Evolutionary conservation across 2,329 filamentous ascomycete species (phyloP).

Genomic region (Stylonectria norvegica): DNA sequence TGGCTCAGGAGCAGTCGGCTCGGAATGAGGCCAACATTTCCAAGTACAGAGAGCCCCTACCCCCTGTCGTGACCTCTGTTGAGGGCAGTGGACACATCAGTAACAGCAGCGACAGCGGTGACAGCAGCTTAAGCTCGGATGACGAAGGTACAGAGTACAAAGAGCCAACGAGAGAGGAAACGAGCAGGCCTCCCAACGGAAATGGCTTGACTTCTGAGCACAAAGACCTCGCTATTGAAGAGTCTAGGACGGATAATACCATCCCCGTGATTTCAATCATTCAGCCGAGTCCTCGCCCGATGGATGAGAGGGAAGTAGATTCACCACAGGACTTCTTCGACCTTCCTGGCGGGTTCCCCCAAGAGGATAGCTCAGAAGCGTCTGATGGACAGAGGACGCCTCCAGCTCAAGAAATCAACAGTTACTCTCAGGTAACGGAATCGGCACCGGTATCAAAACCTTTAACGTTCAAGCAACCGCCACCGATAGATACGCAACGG

Average conservation of each 20-base stretch:
- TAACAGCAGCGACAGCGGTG: slow-evolving; percentile 60
- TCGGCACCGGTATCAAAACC: not conserved
- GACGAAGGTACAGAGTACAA: slow-evolving; percentile 27
- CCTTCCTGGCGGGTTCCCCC: slow-evolving; percentile 59
- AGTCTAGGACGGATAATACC: slow-evolving; percentile 6
- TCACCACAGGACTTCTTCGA: slow-evolving; percentile 40
- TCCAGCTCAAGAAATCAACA: slow-evolving; percentile 2
- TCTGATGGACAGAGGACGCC: slow-evolving; percentile 5
- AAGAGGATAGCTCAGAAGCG: slow-evolving; percentile 29
- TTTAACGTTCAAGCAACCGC: not conserved
- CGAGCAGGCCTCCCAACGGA: not conserved
- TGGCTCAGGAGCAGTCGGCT: slow-evolving; percentile 51
- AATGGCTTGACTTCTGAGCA: not conserved
- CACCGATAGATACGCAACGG: slow-evolving; percentile 12
- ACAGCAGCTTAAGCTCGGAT: slow-evolving; percentile 41
- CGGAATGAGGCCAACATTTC: slow-evolving; percentile 56
- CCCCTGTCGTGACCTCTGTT: slow-evolving; percentile 67
- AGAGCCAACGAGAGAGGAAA: not conserved
- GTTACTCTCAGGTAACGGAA: not conserved
- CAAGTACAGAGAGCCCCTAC: slow-evolving; percentile 60
- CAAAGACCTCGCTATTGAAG: slow-evolving; percentile 1
- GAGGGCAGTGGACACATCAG: slow-evolving; percentile 64
- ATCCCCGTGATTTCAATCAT: slow-evolving; percentile 45
- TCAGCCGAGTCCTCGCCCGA: slow-evolving; percentile 40
- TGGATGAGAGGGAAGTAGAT: slow-evolving; percentile 14